Evolutionary conservation across 345 rosid genomes (phyloP).

Genomic region (Linum usitatissimum): DNA sequence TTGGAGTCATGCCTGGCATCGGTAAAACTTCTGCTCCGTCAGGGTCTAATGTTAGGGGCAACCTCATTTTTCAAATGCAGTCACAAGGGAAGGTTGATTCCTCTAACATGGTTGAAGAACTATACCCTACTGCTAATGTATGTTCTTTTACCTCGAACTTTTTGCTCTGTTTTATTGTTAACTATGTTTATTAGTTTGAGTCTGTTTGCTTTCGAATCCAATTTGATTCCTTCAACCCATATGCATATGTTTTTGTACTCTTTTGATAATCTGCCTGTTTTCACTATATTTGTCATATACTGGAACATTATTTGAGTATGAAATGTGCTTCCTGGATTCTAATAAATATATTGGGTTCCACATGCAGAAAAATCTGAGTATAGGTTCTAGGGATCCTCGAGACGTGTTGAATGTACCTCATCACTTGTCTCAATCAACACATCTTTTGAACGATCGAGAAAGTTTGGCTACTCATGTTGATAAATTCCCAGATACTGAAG

Average conservation of each 20-base stretch:
- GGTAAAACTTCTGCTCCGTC: slow-evolving; percentile 31
- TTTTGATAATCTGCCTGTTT: too few species aligned
- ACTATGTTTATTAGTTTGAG: not conserved
- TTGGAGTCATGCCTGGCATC: slow-evolving; percentile 35
- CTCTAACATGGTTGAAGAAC: slow-evolving; percentile 26
- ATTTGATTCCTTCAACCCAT: too few species aligned
- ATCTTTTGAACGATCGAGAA: slow-evolving; percentile 28
- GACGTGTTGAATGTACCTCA: slow-evolving; percentile 39
- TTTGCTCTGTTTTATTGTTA: slow-evolving; percentile 1
- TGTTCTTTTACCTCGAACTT: slow-evolving; percentile 14
- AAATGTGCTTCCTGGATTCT: too few species aligned
- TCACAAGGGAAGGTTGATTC: slow-evolving; percentile 30
- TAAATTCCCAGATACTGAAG: slow-evolving; percentile 26
- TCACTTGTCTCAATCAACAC: slow-evolving; percentile 33
- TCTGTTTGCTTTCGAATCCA: not conserved
- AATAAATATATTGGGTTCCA: not conserved
- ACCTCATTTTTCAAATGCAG: slow-evolving; percentile 28
- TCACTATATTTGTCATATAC: too few species aligned
- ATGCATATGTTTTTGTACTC: too few species aligned
- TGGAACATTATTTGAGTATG: too few species aligned
- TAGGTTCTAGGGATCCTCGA: slow-evolving; percentile 4
- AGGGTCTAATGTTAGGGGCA: slow-evolving; percentile 37
- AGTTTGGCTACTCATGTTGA: slow-evolving; percentile 16
- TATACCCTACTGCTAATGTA: slow-evolving; percentile 28
- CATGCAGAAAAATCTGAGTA: too few species aligned